phyloP scores from a whole-genome alignment of 2,329 filamentous ascomycete species.

The Penicillium olsonii region DNA sequence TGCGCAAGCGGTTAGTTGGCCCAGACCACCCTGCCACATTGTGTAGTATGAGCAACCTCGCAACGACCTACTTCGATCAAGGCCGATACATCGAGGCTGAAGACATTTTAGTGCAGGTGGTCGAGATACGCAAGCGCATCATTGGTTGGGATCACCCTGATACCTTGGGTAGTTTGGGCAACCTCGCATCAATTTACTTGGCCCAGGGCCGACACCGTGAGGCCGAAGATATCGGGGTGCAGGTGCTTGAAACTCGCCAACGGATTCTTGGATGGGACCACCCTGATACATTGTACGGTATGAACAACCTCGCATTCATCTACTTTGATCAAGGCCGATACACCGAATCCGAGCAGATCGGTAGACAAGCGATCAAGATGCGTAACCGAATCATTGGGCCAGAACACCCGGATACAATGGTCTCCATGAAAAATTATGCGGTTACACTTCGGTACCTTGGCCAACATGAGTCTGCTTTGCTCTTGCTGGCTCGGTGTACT shows the following conservation, averaged over 20 bases:
- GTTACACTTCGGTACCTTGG: too few species aligned
- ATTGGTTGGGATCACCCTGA: not conserved
- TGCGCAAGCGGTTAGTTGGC: not conserved
- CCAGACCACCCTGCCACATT: not conserved
- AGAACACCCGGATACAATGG: not conserved
- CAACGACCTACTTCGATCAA: not conserved
- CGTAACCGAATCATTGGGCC: not conserved
- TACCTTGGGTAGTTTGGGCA: not conserved
- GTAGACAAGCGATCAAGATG: not conserved
- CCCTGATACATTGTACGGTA: not conserved
- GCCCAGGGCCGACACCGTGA: not conserved
- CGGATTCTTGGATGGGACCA: not conserved
- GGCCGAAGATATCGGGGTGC: not conserved
- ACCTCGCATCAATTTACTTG: not conserved
- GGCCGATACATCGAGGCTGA: not conserved
- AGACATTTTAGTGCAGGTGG: not conserved
- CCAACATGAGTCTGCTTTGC: too few species aligned
- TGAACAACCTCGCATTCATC: not conserved
- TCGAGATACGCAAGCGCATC: not conserved
- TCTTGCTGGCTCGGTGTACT: too few species aligned
- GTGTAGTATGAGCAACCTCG: not conserved
- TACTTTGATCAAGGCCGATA: not conserved
- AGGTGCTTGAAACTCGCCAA: not conserved
- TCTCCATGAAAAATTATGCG: not conserved
- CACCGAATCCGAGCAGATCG: not conserved